Percentiles rank a stretch among this genome's conserved stretches.
phyloP scores from a whole-genome alignment of 345 rosid species.

The Brassica napus region Da-Ae NC_063434.1:4845501-4846000 shows the following conservation, averaged over 20 bases:
- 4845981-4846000: not conserved
- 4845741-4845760: too few species aligned
- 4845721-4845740: not conserved
- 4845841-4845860: not conserved
- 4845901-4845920: not conserved
- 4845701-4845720: not conserved
- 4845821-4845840: not conserved
- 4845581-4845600: not conserved
- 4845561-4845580: not conserved
- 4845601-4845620: not conserved
- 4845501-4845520: not conserved
- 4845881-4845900: not conserved
- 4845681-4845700: not conserved
- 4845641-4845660: not conserved
- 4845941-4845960: not conserved
- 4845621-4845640: not conserved
- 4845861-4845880: not conserved
- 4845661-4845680: not conserved
- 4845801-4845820: not conserved
- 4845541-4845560: not conserved
- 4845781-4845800: not conserved
- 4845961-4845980: not conserved
- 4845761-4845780: not conserved
- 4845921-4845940: not conserved
- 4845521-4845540: not conserved